Evolutionary conservation across 306 rosid species (phyloP).

Genomic region (Bauhinia variegata): DNA sequence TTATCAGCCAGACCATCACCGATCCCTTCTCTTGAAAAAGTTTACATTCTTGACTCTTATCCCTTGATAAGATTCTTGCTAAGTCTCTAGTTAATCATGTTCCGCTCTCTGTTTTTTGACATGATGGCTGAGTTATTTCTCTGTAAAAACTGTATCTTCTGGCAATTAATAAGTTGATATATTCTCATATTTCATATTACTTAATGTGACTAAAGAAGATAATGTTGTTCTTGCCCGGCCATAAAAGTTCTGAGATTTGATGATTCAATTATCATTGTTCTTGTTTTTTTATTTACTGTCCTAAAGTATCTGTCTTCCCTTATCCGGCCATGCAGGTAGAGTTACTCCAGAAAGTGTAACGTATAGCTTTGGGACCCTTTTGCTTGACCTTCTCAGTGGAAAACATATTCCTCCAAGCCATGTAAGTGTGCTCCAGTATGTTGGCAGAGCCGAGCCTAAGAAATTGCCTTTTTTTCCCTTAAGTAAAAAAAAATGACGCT

Average conservation of each 20-base stretch:
- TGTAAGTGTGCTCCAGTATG: constrained; percentile 54
- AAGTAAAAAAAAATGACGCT: neutral
- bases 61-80: too few species aligned
- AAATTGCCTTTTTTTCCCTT: too few species aligned
- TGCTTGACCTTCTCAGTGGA: constrained; percentile 97
- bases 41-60: neutral
- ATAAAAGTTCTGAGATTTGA: constrained; percentile 4
- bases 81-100: neutral
- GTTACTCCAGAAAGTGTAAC: constrained; percentile 91
- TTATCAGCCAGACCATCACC: neutral
- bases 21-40: neutral
- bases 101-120: neutral
- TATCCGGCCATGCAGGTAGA: constrained; percentile 66
- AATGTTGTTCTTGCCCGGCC: constrained; percentile 5
- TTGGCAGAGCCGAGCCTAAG: too few species aligned
- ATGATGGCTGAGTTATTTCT: neutral
- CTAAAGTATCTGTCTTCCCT: constrained; percentile 25
- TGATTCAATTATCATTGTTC: constrained; percentile 10
- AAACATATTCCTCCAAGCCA: constrained; percentile 99
- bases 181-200: constrained; percentile 3
- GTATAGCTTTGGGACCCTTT: constrained; percentile 93
- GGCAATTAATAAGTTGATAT: constrained; percentile 16
- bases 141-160: neutral
- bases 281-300: constrained; percentile 14
- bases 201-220: constrained; percentile 5